Base-by-base conservation (phyloP, 192 early-diverging fungal species). In the Irineochytrium annulatum region DNA sequence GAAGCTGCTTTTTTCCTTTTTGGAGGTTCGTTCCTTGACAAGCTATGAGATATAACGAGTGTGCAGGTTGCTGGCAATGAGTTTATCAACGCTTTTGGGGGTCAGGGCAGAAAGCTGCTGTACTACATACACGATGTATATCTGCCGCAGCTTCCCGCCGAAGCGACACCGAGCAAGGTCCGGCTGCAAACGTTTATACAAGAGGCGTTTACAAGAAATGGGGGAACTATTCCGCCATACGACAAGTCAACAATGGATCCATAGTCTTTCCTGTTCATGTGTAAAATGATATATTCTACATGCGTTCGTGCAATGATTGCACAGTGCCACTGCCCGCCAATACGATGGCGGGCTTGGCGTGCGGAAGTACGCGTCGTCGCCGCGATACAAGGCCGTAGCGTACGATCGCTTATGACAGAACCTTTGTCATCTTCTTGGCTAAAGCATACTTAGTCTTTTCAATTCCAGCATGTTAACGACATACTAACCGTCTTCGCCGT, bases 401-500 rank as follows among this genome's bases (percentile, higher is more conserved):
- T n/a, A n/a, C n/a, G n/a, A n/a, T n/a, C n/a, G n/a, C n/a, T n/a
- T n/a, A n/a, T n/a, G n/a, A n/a, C n/a, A n/a, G n/a, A n/a, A n/a
- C n/a, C n/a, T n/a, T n/a, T n/a, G n/a, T n/a, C n/a, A n/a, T n/a
- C n/a, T n/a, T n/a, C n/a, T n/a, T n/a, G n/a, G n/a, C n/a, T n/a
- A n/a, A n/a, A n/a, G n/a, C n/a, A n/a, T n/a, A n/a, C n/a, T n/a
- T n/a, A n/a, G n/a, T n/a, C n/a, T n/a, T n/a, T n/a, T n/a, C n/a
- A n/a, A n/a, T n/a, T n/a, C n/a, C n/a, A n/a, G n/a, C n/a, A n/a
- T n/a, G n/a, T n/a, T n/a, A n/a, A n/a, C n/a, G n/a, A n/a, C n/a
- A n/a, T n/a, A n/a, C n/a, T n/a, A n/a, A n/a, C n/a, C 62, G 33
- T 64, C 62, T 43, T 99, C 96, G 20, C 96, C 96, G 70, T 99